Evolutionary conservation across 345 rosid genomes (phyloP), one percentile per base, ranked within the genome.

Genomic region (Eucalyptus pumila): DNA sequence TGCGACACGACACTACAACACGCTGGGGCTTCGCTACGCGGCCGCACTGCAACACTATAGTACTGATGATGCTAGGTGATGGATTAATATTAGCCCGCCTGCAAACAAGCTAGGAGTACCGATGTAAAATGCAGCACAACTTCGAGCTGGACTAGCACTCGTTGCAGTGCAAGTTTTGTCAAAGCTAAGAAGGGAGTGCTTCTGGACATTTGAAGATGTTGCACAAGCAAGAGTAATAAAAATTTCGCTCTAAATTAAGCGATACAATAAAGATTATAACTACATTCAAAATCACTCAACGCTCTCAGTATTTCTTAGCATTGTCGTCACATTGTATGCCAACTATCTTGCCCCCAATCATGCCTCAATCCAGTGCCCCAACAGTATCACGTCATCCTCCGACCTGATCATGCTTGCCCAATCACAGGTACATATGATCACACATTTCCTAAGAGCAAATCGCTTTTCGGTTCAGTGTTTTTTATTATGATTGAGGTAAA

Each of bases 201-300:
- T 56, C 62, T 56, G 6, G 27, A 0, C 62, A 24, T 56, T 56
- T 56, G 27, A 56, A 9, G 62, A 56, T 56, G 30, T 56, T 56
- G 62, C 11, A 0, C 60, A 56, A 9, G 13, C 30, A 56, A 56
- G 62, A 56, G 6, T 1, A 56, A 9, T 56, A 56, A 23, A 56
- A 56, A 9, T 56, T 56, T 9, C 12, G 1, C 6, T 56, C 0
- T 9, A 56, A 56, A 56, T 56, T 24, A 56, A 56, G 1, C 0
- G 1, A 56, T 56, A 9, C 0, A 8, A 21, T 24, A 56, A 56
- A 56, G 3, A 56, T 56, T 23, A 56, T 56, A 54, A 56, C 1
- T 1, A 21, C 6, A 56, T 2, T 56, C 12, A 0, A 9, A 54
- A 54, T 54, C 11, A 19, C 11, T 19, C 27, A 23, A 23, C 6